Conservation (phyloP, 2,329 filamentous ascomycete genomes). For the Monilinia vaccinii-corymbosi region DNA sequence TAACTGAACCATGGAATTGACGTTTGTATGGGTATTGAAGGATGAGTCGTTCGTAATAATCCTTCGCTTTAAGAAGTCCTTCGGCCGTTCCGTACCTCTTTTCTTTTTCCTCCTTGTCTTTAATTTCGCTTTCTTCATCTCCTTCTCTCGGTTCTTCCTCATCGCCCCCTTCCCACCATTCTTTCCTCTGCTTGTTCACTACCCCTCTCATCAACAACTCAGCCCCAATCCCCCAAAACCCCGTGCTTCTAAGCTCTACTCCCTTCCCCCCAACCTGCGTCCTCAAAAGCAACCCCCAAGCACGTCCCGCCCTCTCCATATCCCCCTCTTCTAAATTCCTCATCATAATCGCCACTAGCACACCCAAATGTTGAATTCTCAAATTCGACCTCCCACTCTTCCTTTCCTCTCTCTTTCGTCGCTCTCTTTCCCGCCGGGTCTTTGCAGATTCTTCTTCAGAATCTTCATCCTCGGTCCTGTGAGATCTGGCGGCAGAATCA, state of each 20-base stretch:
- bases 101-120: constrained; percentile 4
- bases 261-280: constrained; percentile 44
- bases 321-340: constrained; percentile 63
- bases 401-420: constrained; percentile 6
- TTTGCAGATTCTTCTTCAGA: constrained; percentile 13
- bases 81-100: constrained; percentile 33
- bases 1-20: constrained; percentile 48
- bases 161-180: constrained; percentile 3
- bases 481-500: not conserved
- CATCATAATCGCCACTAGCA: constrained; percentile 62
- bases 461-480: constrained; percentile 5
- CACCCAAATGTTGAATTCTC: constrained; percentile 49
- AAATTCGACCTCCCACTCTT: constrained; percentile 23
- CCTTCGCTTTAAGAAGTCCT: constrained; percentile 48
- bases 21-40: constrained; percentile 63
- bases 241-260: constrained; percentile 60
- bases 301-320: constrained; percentile 60
- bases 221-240: constrained; percentile 75
- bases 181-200: constrained; percentile 19
- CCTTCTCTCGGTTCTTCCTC: constrained; percentile 8
- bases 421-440: constrained; percentile 10
- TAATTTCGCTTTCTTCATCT: constrained; percentile 8
- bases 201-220: constrained; percentile 63
- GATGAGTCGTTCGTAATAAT: constrained; percentile 72
- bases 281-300: constrained; percentile 65